Percentiles rank a stretch among this genome's conserved stretches.
phyloP scores from a whole-genome alignment of 495 filamentous ascomycete genomes.

The Neurospora intermedia region DNA sequence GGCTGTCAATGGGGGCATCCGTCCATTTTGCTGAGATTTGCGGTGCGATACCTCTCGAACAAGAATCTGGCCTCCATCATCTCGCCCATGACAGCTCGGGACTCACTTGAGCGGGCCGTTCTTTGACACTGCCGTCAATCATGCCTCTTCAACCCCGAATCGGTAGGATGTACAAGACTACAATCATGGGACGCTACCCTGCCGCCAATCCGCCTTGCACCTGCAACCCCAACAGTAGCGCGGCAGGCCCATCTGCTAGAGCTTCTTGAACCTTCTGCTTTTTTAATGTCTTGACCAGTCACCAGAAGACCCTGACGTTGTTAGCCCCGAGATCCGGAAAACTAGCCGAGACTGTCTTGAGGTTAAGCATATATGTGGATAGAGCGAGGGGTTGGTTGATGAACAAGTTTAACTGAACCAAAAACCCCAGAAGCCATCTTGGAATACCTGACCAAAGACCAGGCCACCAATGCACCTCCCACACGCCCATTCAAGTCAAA shows the following conservation, averaged over 20 bases:
- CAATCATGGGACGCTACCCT: neutral
- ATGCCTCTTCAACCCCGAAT: neutral
- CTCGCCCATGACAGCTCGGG: neutral
- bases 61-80: neutral
- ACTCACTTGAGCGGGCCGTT: neutral
- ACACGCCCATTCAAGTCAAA: neutral
- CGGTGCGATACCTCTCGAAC: neutral
- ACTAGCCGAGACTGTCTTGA: neutral
- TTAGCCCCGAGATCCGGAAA: neutral
- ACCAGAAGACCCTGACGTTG: neutral
- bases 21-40: neutral
- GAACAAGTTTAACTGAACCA: too few species aligned
- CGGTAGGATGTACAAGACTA: neutral
- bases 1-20: conserved; percentile 19
- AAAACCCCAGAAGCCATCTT: too few species aligned
- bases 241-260: neutral
- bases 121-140: neutral
- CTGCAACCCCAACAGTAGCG: neutral
- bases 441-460: too few species aligned
- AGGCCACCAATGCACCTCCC: too few species aligned
- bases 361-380: neutral
- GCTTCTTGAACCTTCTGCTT: neutral
- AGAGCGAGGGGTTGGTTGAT: too few species aligned
- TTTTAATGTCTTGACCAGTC: neutral
- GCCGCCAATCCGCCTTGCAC: neutral